Evolutionary conservation across 192 early-diverging fungal genomes (phyloP).

Genomic region (Mortierella antarctica): DNA sequence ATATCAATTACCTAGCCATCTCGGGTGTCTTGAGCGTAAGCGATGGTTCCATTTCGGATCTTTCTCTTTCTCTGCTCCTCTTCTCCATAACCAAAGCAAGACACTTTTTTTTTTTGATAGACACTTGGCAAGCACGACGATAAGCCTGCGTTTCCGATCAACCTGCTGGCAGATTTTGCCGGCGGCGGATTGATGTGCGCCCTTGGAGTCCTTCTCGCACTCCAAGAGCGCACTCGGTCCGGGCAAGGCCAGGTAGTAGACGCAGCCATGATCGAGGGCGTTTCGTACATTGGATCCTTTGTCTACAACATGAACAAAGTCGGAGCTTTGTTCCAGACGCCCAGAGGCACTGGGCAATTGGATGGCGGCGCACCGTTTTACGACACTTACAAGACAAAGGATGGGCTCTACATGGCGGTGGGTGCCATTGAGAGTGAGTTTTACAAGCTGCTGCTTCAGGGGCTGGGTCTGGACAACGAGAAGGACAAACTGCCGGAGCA

Average conservation of each 20-base stretch:
- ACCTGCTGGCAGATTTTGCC: constrained; percentile 71
- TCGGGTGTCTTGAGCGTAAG: constrained; percentile 69
- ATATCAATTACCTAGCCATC: constrained; percentile 77
- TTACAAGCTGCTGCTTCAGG: constrained; percentile 62
- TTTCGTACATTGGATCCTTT: constrained; percentile 69
- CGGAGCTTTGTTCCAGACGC: constrained; percentile 60
- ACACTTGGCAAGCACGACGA: constrained; percentile 59
- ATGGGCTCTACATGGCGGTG: constrained; percentile 71
- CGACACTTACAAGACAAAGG: constrained; percentile 74
- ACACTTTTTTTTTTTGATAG: constrained; percentile 21
- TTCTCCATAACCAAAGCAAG: background rate
- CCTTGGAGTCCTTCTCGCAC: constrained; percentile 70
- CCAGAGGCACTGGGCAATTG: constrained; percentile 68
- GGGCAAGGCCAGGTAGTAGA: constrained; percentile 76
- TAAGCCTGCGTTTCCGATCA: constrained; percentile 58
- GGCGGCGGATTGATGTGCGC: constrained; percentile 75
- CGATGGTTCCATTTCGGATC: background rate
- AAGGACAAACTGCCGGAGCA: constrained; percentile 56
- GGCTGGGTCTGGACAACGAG: constrained; percentile 49
- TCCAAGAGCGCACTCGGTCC: constrained; percentile 66
- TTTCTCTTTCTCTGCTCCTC: background rate
- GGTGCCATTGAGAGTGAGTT: constrained; percentile 76
- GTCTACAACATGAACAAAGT: constrained; percentile 68
- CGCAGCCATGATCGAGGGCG: constrained; percentile 65
- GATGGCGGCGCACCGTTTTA: constrained; percentile 78